A percentile compares a stretch with the other conserved stretches of the same genome.
These are phyloP conservation scores for Candolleomyces eurysporus DNA, from an alignment of 768 basidiomycete genomes.

Conservation along the genomic window DNA sequence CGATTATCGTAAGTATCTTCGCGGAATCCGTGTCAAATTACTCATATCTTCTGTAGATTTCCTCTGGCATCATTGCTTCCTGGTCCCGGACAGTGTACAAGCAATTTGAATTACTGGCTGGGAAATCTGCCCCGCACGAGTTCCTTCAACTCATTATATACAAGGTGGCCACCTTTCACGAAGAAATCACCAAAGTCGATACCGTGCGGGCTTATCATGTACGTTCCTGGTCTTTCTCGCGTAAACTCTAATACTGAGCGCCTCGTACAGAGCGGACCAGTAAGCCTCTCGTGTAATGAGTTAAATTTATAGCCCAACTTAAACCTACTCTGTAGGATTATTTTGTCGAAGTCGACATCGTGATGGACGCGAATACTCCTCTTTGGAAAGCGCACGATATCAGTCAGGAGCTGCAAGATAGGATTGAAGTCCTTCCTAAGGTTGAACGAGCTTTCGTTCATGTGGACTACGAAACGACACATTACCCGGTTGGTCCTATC, in stretches of 20 bases:
- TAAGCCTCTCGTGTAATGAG: conserved; percentile 20
- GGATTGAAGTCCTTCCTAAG: conserved; percentile 84
- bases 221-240: conserved; percentile 23
- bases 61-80: conserved; percentile 63
- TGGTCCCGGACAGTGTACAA: conserved; percentile 76
- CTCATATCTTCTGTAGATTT: not conserved
- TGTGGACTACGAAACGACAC: conserved; percentile 92
- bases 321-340: conserved; percentile 53
- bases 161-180: conserved; percentile 87
- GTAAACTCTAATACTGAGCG: conserved; percentile 9
- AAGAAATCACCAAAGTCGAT: conserved; percentile 84
- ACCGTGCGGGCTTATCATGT: conserved; percentile 93
- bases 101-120: conserved; percentile 86
- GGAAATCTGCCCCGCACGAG: conserved; percentile 88
- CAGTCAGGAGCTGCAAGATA: conserved; percentile 82
- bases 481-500: conserved; percentile 45
- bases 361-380: conserved; percentile 86
- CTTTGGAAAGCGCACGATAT: conserved; percentile 87
- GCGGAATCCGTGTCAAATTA: not conserved
- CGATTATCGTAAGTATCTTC: conserved; percentile 57
- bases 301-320: no score
- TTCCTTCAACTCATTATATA: conserved; percentile 91
- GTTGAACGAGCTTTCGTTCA: conserved; percentile 95
- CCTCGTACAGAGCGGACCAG: conserved; percentile 63
- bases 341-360: conserved; percentile 94